Conservation (phyloP, 768 basidiomycete genomes). For the Lactifluus volemus region DNA sequence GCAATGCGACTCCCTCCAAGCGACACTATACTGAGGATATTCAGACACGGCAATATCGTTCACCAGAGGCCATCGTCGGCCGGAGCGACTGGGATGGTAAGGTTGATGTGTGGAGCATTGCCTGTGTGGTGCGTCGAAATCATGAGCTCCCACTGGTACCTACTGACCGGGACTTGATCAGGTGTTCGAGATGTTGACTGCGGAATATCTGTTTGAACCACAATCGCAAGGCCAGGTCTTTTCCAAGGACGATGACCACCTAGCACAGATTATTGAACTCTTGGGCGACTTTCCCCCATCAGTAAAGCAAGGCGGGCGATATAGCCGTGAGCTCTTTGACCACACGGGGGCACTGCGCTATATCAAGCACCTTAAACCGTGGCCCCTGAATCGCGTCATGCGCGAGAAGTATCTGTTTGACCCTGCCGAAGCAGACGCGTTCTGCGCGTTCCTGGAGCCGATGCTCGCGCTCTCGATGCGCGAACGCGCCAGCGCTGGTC, state of each 20-base stretch:
- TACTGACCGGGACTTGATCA: conserved; percentile 22
- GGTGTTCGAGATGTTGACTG: conserved; percentile 84
- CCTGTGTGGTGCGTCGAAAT: conserved; percentile 59
- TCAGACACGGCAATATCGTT: conserved; percentile 92
- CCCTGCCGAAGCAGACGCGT: conserved; percentile 43
- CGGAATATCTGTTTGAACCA: conserved; percentile 89
- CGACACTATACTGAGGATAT: conserved; percentile 93
- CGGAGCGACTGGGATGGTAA: conserved; percentile 78
- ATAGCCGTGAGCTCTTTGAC: conserved; percentile 80
- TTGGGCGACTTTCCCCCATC: conserved; percentile 68
- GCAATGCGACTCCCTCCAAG: conserved; percentile 87
- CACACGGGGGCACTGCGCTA: conserved; percentile 55
- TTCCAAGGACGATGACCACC: conserved; percentile 90
- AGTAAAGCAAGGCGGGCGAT: conserved; percentile 77
- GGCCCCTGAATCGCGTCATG: conserved; percentile 81
- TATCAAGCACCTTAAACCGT: conserved; percentile 65
- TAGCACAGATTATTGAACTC: conserved; percentile 91
- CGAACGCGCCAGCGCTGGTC: conserved; percentile 59
- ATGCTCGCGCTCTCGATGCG: conserved; percentile 69
- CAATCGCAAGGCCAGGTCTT: conserved; percentile 74
- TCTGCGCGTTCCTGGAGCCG: conserved; percentile 63
- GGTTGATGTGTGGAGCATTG: conserved; percentile 88
- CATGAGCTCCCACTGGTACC: not conserved
- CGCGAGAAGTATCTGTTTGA: conserved; percentile 79
- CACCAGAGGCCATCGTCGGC: conserved; percentile 90